phyloP scores from a whole-genome alignment of 768 basidiomycete species.

The Collybia nuda region DNA sequence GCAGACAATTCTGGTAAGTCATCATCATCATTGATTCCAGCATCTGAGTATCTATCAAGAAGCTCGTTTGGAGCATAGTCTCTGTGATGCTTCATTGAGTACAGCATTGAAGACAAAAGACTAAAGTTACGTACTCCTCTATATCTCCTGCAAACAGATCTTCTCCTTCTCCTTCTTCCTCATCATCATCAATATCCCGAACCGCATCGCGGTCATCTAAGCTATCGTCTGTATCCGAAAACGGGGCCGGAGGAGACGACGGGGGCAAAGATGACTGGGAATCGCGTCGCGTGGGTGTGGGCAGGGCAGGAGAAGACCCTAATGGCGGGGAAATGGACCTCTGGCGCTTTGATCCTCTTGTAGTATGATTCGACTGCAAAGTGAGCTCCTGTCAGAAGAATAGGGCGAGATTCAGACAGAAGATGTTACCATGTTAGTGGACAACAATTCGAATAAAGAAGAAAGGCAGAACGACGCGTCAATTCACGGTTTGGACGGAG shows the following conservation, averaged over 20 bases:
- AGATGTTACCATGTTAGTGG: slow-evolving; percentile 35
- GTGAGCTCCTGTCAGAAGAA: slow-evolving; percentile 13
- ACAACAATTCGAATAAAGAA: slow-evolving; percentile 10
- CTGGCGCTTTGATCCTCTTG: slow-evolving; percentile 62
- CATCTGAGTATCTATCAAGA: slow-evolving; percentile 86
- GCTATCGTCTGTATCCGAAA: slow-evolving; percentile 86
- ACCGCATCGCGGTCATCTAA: slow-evolving; percentile 70
- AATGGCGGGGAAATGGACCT: slow-evolving; percentile 54
- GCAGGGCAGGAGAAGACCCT: slow-evolving; percentile 47
- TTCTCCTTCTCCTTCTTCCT: slow-evolving; percentile 85
- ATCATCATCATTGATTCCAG: slow-evolving; percentile 82
- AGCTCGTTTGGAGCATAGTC: slow-evolving; percentile 85
- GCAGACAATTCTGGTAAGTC: slow-evolving; percentile 67
- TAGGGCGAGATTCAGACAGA: slow-evolving; percentile 1
- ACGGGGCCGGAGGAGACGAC: slow-evolving; percentile 79
- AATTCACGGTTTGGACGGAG: slow-evolving; percentile 32
- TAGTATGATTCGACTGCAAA: slow-evolving; percentile 31
- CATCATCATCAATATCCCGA: slow-evolving; percentile 63
- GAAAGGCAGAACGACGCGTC: slow-evolving; percentile 40
- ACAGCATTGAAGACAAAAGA: slow-evolving; percentile 6
- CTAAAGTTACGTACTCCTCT: slow-evolving; percentile 53
- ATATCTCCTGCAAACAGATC: slow-evolving; percentile 87
- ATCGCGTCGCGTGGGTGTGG: slow-evolving; percentile 48
- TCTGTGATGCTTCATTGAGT: slow-evolving; percentile 31
- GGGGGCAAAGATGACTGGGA: slow-evolving; percentile 81